These are phyloP conservation scores for Nymphaea colorata DNA, from an alignment of 164 flowering plant genomes.

Conservation along the genomic window DNA sequence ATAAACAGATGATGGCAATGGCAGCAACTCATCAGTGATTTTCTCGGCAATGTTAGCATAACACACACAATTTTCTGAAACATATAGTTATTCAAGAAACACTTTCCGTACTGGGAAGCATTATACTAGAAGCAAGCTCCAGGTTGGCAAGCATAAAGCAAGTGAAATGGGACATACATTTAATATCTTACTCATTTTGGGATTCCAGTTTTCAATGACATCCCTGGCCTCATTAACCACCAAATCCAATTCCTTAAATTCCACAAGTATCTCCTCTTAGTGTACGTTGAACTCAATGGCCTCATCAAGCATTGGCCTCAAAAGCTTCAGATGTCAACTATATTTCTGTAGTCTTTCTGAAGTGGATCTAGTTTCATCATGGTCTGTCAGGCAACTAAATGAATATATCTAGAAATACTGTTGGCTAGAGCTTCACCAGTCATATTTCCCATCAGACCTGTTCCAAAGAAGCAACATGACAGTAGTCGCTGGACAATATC, in stretches of 20 bases:
- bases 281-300: conserved; percentile 29
- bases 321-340: conserved; percentile 45
- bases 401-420: conserved; percentile 81
- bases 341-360: conserved; percentile 32
- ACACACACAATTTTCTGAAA: too few species aligned
- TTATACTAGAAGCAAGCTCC: background rate
- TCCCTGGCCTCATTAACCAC: conserved; percentile 76
- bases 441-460: background rate
- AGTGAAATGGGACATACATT: conserved; percentile 36
- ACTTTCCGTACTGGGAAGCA: too few species aligned
- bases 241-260: conserved; percentile 63
- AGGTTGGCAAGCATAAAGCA: background rate
- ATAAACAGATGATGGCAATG: too few species aligned
- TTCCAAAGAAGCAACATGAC: background rate
- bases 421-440: conserved; percentile 45
- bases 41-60: too few species aligned
- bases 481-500: background rate
- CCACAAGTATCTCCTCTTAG: conserved; percentile 43
- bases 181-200: conserved; percentile 67
- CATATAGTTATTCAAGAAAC: too few species aligned
- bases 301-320: conserved; percentile 76
- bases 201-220: conserved; percentile 65
- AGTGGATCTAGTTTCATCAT: conserved; percentile 30
- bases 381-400: conserved; percentile 53
- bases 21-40: too few species aligned